Base-by-base conservation (phyloP, 768 basidiomycete genomes). In the Amylocystis lapponica region DNA sequence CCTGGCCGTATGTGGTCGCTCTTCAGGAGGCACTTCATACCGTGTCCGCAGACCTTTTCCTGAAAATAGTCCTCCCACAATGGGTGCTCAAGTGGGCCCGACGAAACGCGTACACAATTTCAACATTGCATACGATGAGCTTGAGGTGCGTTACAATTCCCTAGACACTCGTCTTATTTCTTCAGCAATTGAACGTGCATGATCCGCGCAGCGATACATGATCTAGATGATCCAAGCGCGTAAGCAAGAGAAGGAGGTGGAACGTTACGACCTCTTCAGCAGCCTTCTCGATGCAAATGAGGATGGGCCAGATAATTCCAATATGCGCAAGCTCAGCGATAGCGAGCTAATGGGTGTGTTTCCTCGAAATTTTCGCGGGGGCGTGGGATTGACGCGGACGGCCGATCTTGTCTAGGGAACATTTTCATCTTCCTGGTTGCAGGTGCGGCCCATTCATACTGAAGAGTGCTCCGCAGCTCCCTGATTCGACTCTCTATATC, bases 161-260 rank as follows among this genome's bases (percentile, higher is more conserved):
- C 14, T n/a, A 13, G 32, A 33, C 45, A 14, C 14, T n/a, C 32
- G 5, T 5, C 5, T 5, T 19, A n/a, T 33, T 6, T n/a, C n/a
- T 33, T 33, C n/a, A 33, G 7, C 22, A 26, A 26, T 19, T 17
- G 21, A 20, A 26, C 2, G 30, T 27, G 25, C 26, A 6, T 34
- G 34, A 5, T 26, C 7, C 3, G 11, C 21, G 14, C 49, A 74
- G 71, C 48, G 12, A 33, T 76, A 75, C 45, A 70, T 79, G 66
- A 45, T 53, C 3, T 75, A 77, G 51, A 78, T 79, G 75, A 73
- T 79, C 25, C 51, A 63, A 16, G 64, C 63, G 19, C 71, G 75
- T 1, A 62, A 65, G 33, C 46, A 45, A 3, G 52, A 59, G 6
- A 52, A 48, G 34, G 66, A 66, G 37, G 63, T 57, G 37, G 65